Conservation (phyloP, 495 filamentous ascomycete species). For the Aspergillus hancockii region DNA sequence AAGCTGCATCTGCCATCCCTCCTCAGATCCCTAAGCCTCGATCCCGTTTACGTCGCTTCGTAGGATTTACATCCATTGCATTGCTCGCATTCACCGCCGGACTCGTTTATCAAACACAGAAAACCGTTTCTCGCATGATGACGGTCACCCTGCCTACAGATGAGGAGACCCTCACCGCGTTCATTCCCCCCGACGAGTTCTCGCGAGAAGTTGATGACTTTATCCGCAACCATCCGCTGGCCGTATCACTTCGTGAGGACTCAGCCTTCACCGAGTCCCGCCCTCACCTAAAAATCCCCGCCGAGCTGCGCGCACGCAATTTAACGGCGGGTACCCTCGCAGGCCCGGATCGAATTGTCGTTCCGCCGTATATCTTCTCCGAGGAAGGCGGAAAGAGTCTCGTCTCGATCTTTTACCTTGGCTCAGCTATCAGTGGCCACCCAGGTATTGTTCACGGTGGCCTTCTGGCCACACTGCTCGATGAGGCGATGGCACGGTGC, state of each 20-base stretch:
- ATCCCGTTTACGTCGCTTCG: conserved; percentile 38
- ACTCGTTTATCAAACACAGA: conserved; percentile 25
- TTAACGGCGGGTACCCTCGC: conserved; percentile 80
- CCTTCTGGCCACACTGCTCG: conserved; percentile 84
- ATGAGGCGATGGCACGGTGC: conserved; percentile 88
- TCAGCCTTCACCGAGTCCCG: conserved; percentile 73
- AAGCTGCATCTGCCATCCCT: conserved; percentile 1
- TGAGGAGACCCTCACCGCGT: conserved; percentile 71
- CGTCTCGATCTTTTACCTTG: conserved; percentile 77
- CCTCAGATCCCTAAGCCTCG: conserved; percentile 22
- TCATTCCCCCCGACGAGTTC: conserved; percentile 59
- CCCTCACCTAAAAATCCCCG: conserved; percentile 84
- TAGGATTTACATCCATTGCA: conserved; percentile 43
- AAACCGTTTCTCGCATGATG: conserved; percentile 40
- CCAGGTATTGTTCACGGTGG: conserved; percentile 92
- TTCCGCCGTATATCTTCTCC: conserved; percentile 78
- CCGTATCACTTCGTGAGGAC: conserved; percentile 62
- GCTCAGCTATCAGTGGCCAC: conserved; percentile 83
- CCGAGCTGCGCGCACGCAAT: conserved; percentile 63
- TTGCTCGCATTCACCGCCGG: conserved; percentile 38
- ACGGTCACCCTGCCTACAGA: conserved; percentile 57
- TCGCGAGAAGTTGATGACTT: conserved; percentile 65
- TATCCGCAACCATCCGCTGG: conserved; percentile 75
- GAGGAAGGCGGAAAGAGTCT: conserved; percentile 70
- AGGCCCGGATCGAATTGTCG: conserved; percentile 73